These are phyloP conservation scores for Ophiostoma ips DNA, from an alignment of 2,329 filamentous ascomycete genomes.

Conservation along the genomic window DNA sequence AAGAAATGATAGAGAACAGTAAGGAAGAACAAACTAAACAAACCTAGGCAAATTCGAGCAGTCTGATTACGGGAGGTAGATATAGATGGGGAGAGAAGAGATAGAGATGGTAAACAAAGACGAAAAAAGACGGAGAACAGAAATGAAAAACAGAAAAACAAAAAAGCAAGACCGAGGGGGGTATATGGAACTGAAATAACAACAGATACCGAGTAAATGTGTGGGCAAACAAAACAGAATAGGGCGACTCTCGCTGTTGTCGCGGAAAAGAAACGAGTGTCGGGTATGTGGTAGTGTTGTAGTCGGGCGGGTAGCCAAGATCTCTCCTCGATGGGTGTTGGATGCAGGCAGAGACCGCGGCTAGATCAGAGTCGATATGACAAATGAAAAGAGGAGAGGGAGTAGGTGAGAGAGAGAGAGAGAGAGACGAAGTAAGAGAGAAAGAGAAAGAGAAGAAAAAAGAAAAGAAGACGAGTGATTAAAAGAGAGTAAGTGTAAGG, in stretches of 20 bases:
- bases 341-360: no score
- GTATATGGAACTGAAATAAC: constrained; percentile 1
- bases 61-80: no score
- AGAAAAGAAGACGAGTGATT: not conserved
- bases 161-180: not conserved
- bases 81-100: no score
- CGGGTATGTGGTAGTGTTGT: not conserved
- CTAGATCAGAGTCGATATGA: no score
- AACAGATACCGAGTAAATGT: not conserved
- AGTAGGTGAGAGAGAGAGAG: not conserved
- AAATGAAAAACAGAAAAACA: not conserved
- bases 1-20: not conserved
- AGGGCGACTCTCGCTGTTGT: not conserved
- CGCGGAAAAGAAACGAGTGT: not conserved
- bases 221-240: not conserved
- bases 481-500: not conserved
- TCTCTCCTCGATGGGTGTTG: no score
- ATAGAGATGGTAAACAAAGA: no score
- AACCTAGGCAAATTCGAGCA: no score
- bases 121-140: not conserved
- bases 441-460: not conserved
- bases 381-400: not conserved
- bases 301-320: not conserved
- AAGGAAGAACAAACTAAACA: no score
- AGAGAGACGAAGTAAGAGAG: not conserved